Base-by-base conservation (phyloP, 2,329 filamentous ascomycete species). In the Cladophialophora chaetospira region DNA sequence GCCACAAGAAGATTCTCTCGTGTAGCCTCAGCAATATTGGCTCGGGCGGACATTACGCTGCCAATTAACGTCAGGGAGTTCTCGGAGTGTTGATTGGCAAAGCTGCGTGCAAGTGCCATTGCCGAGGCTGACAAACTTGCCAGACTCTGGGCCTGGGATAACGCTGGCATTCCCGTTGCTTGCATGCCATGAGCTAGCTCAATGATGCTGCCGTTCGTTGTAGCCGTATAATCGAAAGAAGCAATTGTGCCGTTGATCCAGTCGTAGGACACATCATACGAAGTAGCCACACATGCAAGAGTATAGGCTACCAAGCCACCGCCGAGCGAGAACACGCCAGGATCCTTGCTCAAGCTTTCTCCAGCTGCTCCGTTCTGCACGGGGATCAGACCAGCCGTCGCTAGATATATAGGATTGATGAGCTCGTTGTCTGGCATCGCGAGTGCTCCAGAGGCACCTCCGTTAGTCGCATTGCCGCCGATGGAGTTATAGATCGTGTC, bases 181-280 rank as follows among this genome's bases (percentile, higher is more conserved):
- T 53, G 50, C 45, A 51, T 49, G 17, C 45, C 45, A 29, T 55
- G 45, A 19, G 46, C 15, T 15, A 55, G 44, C 17, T 55, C 53
- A 9, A 51, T 21, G 19, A 55, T 51, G 31, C 31, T 50, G 45
- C 53, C 53, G 46, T 55, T 55, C 25, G 9, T 51, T n/a, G 53
- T 55, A 6, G 28, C n/a, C n/a, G 10, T 40, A 21, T 17, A 51
- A 6, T 11, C 42, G 21, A 55, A 35, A 8, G n/a, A 17, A 28
- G 51, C 13, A 10, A 55, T 40, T 5, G 25, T 21, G 17, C 42
- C 42, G 23, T 51, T 51, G 29, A 43, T 25, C 53, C 53, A 55
- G 11, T 25, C 21, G 17, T 55, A 51, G 9, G 23, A 19, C 13
- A 55, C 25, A 21, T 55, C 53, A 31, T 55, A 50, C 1, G 53